Percentiles rank a stretch among this genome's conserved stretches.
Evolutionary conservation across 129 eudicot genomes (phyloP).

Genomic region (Pulicaria dysenterica): DNA sequence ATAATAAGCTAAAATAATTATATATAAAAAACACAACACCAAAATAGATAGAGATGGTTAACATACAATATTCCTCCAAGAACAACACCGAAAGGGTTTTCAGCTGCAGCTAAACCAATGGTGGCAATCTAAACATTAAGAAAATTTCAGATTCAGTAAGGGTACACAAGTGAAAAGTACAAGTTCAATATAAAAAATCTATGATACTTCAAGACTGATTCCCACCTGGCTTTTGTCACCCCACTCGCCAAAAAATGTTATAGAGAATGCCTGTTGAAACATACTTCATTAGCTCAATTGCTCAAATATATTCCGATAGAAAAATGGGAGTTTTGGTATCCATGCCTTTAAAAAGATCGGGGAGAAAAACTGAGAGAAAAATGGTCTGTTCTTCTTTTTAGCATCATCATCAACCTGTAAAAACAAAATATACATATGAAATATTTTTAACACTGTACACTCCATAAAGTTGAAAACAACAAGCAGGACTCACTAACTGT

Average conservation of each 20-base stretch:
- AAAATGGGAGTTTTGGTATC: constrained; percentile 1
- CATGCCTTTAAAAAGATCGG: constrained; percentile 84
- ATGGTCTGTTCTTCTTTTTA: constrained; percentile 72
- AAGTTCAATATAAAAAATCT: not conserved
- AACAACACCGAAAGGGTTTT: constrained; percentile 95
- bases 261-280: constrained; percentile 46
- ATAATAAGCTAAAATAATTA: not conserved
- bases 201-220: constrained; percentile 12
- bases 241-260: constrained; percentile 97
- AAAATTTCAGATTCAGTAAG: constrained; percentile 7
- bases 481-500: too few relatives aligned
- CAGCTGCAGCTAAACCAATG: constrained; percentile 97
- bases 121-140: constrained; percentile 77
- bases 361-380: constrained; percentile 77
- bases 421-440: not conserved
- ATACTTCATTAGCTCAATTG: not conserved
- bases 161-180: not conserved
- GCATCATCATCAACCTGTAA: constrained; percentile 63
- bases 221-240: constrained; percentile 99
- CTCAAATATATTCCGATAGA: not conserved
- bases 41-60: constrained; percentile 11
- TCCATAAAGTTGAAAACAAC: too few relatives aligned
- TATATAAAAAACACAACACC: not conserved
- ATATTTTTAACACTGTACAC: too few relatives aligned
- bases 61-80: constrained; percentile 94